Percentiles rank a stretch among this genome's conserved stretches.
Conservation (phyloP, 441 rosid species). For the Populus trichocarpa region DNA sequence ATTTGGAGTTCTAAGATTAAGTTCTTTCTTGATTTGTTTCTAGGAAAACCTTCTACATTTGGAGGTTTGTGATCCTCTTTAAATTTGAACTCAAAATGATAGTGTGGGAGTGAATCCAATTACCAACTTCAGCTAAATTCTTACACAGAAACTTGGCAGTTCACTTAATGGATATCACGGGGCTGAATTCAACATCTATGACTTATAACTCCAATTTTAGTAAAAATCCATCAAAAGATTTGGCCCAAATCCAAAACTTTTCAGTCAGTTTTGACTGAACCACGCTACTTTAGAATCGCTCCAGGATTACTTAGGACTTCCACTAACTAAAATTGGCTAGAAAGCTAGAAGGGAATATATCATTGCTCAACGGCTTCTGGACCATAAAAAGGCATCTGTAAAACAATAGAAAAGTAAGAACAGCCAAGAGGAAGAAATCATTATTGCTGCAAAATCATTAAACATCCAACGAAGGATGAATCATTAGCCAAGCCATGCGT, state of each 20-base stretch:
- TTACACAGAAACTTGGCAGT: background rate
- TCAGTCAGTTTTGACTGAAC: background rate
- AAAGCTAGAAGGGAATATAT: background rate
- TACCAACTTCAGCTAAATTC: background rate
- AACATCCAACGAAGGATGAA: conserved; percentile 13
- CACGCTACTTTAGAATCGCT: background rate
- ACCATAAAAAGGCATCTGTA: background rate
- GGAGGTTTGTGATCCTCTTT: background rate
- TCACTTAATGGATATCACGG: background rate
- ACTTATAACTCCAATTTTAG: background rate
- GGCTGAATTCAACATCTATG: background rate
- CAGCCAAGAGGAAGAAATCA: conserved; percentile 15
- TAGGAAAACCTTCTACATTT: background rate
- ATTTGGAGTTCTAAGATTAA: background rate
- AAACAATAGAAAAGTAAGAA: conserved; percentile 8
- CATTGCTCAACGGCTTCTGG: background rate
- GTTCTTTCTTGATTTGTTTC: background rate
- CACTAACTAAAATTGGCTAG: background rate
- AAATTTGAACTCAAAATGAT: background rate
- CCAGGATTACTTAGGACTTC: background rate
- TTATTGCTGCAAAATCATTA: conserved; percentile 30
- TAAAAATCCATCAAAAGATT: background rate
- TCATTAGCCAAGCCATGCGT: conserved; percentile 39
- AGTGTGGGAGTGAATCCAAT: background rate
- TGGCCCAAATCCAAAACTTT: conserved; percentile 5